A percentile compares a stretch with the other conserved stretches of the same genome.
phyloP scores from a whole-genome alignment of 2,329 filamentous ascomycete genomes.

The Epichloe elymi region DNA sequence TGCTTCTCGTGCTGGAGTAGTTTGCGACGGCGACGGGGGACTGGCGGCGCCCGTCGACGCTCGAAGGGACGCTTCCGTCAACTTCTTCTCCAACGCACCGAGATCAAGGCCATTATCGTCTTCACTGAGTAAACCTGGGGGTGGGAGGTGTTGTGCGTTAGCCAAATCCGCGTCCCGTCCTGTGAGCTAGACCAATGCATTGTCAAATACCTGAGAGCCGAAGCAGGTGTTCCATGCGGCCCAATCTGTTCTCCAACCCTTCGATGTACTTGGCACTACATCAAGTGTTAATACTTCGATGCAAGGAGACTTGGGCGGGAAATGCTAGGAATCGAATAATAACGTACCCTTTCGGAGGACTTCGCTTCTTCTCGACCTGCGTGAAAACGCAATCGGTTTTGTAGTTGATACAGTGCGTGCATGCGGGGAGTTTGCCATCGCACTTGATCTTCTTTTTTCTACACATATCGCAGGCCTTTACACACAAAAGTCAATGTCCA shows the following conservation, averaged over 20 bases:
- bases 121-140: slow-evolving; percentile 59
- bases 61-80: slow-evolving; percentile 45
- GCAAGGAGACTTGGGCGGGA: not conserved
- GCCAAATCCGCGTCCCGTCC: not conserved
- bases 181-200: not conserved
- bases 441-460: slow-evolving; percentile 98
- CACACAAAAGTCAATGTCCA: slow-evolving; percentile 4
- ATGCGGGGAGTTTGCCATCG: slow-evolving; percentile 88
- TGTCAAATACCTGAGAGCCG: slow-evolving; percentile 53
- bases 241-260: slow-evolving; percentile 83
- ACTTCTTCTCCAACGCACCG: slow-evolving; percentile 70
- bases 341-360: slow-evolving; percentile 82
- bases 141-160: not conserved
- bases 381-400: slow-evolving; percentile 97
- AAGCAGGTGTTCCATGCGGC: slow-evolving; percentile 89
- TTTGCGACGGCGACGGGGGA: slow-evolving; percentile 36
- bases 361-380: slow-evolving; percentile 96
- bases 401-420: slow-evolving; percentile 93
- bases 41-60: slow-evolving; percentile 31
- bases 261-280: slow-evolving; percentile 91
- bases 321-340: not conserved
- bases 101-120: slow-evolving; percentile 82
- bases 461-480: slow-evolving; percentile 87
- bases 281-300: not conserved
- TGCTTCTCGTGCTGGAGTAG: slow-evolving; percentile 29